Percentiles rank a stretch among this genome's conserved stretches.
Evolutionary conservation across 2,329 filamentous ascomycete species (phyloP).

Genomic region (Colletotrichum costaricense): DNA sequence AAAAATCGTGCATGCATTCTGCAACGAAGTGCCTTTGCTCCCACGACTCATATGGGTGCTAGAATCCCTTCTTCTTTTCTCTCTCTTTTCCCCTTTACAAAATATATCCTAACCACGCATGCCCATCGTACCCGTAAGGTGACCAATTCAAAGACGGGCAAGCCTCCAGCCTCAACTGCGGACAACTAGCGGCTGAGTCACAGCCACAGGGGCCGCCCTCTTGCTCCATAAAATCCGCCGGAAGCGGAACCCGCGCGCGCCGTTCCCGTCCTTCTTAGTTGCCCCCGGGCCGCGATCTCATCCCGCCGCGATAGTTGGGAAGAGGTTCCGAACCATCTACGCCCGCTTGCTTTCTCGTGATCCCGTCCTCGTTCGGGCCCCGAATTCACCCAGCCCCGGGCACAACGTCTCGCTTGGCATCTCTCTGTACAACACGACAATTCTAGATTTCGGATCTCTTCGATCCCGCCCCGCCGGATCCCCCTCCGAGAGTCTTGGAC

Average conservation of each 20-base stretch:
- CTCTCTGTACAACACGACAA: background rate
- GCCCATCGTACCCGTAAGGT: too few species aligned
- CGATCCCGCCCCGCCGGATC: slow-evolving; percentile 2
- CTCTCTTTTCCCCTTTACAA: background rate
- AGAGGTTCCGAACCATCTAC: background rate
- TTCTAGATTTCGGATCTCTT: background rate
- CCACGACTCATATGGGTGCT: slow-evolving; percentile 6
- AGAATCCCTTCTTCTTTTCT: background rate
- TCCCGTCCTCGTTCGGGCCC: slow-evolving; percentile 6
- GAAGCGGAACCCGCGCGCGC: slow-evolving; percentile 21
- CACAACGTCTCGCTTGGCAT: background rate
- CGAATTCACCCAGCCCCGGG: slow-evolving; percentile 1
- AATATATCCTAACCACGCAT: too few species aligned
- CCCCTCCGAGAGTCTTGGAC: background rate
- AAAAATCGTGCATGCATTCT: slow-evolving; percentile 3
- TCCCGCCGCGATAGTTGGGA: background rate
- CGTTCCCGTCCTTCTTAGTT: slow-evolving; percentile 22
- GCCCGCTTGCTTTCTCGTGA: background rate
- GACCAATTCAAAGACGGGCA: too few species aligned
- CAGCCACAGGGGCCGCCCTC: background rate
- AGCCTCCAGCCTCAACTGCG: background rate
- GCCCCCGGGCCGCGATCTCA: slow-evolving; percentile 6
- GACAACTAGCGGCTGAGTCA: background rate
- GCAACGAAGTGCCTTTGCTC: background rate
- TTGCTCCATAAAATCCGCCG: background rate